phyloP scores from a whole-genome alignment of 495 filamentous ascomycete species.

The Margaritispora aquatica region DNA sequence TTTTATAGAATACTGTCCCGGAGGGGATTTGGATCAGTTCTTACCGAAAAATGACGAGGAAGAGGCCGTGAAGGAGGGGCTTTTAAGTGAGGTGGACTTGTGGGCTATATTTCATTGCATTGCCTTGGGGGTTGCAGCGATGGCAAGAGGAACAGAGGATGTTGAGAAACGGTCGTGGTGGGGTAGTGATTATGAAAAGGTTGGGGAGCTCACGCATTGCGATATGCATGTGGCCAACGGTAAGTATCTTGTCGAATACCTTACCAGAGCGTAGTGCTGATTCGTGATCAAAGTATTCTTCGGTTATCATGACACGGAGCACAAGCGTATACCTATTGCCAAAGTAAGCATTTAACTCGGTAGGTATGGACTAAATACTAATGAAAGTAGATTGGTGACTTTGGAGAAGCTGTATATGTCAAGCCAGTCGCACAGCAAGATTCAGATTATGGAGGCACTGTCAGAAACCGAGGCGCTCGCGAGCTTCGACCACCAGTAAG shows the following conservation, averaged over 20 bases:
- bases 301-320: not conserved
- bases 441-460: not conserved
- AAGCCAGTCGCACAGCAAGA: not conserved
- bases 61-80: not conserved
- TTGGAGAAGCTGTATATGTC: slow-evolving; percentile 4
- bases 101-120: slow-evolving; percentile 6
- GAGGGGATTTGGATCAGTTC: slow-evolving; percentile 5
- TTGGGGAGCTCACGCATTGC: not conserved
- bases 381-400: slow-evolving; percentile 1
- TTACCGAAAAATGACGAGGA: not conserved
- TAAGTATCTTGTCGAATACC: no score
- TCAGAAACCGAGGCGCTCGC: not conserved
- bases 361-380: not conserved
- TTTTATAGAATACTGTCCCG: slow-evolving; percentile 4
- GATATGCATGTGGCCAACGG: slow-evolving; percentile 2
- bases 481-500: not conserved
- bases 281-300: not conserved
- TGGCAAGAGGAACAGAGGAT: slow-evolving; percentile 1
- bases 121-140: not conserved
- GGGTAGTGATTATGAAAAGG: not conserved
- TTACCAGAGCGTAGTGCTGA: not conserved
- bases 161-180: not conserved
- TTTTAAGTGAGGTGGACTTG: not conserved
- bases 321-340: not conserved
- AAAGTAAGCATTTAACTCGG: not conserved